These are phyloP conservation scores for Pugionium dolabratum DNA, from an alignment of 345 rosid genomes.

Conservation along the genomic window DNA sequence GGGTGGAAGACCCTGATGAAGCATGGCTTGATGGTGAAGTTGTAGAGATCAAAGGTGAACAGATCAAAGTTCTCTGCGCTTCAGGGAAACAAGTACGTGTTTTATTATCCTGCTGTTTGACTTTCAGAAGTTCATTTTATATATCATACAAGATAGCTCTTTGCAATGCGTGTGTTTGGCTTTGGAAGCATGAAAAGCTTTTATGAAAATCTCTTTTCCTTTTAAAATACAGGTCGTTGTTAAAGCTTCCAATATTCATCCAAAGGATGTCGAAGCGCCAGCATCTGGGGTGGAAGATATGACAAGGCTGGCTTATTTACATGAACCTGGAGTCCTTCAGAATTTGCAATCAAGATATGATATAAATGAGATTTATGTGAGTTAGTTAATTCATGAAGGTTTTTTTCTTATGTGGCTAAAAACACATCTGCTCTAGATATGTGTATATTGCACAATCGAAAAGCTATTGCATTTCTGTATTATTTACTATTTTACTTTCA, in stretches of 20 bases:
- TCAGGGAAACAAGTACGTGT: conserved; percentile 81
- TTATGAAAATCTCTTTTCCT: neutral
- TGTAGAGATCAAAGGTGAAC: conserved; percentile 60
- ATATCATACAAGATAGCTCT: conserved; percentile 1
- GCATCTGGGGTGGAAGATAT: conserved; percentile 97
- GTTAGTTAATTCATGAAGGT: conserved; percentile 48
- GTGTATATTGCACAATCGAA: too few species aligned
- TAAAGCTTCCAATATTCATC: conserved; percentile 70
- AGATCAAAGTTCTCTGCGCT: conserved; percentile 80
- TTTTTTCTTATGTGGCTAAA: too few species aligned
- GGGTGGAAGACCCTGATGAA: conserved; percentile 87
- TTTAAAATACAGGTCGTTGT: conserved; percentile 55
- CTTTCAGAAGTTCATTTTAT: neutral
- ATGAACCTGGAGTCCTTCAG: conserved; percentile 96
- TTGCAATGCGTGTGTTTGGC: conserved; percentile 9
- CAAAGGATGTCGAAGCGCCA: conserved; percentile 88
- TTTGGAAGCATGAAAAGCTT: conserved; percentile 12
- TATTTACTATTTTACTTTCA: conserved; percentile 43
- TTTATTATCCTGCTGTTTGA: conserved; percentile 2
- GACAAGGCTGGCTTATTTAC: conserved; percentile 98
- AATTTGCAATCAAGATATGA: conserved; percentile 96
- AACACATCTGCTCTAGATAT: too few species aligned
- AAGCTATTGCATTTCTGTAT: conserved; percentile 1
- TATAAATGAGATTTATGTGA: conserved; percentile 95
- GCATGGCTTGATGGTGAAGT: conserved; percentile 98